These are phyloP conservation scores for Hypoxylon sp. DNA, from an alignment of 2,329 filamentous ascomycete genomes.

Conservation along the genomic window DNA sequence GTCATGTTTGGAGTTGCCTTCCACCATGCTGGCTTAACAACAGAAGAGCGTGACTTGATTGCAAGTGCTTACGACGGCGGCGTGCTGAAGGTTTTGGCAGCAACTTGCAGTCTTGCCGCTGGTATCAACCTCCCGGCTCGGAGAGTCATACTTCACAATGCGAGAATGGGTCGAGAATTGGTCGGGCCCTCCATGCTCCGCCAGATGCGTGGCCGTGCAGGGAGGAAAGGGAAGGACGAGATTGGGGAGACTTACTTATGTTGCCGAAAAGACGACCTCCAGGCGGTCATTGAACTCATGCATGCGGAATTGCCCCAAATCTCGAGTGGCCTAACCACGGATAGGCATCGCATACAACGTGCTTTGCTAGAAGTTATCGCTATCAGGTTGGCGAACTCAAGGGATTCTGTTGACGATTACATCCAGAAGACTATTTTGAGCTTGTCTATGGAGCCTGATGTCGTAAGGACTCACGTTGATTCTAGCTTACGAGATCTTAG, in stretches of 20 bases:
- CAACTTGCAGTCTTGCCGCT: conserved; percentile 83
- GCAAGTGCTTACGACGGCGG: conserved; percentile 78
- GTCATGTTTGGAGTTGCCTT: conserved; percentile 77
- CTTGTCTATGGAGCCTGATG: conserved; percentile 63
- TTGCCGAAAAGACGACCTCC: conserved; percentile 75
- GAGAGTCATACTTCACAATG: conserved; percentile 80
- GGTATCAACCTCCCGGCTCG: conserved; percentile 81
- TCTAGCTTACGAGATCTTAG: conserved; percentile 70
- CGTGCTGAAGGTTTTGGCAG: conserved; percentile 76
- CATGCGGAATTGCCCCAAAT: conserved; percentile 78
- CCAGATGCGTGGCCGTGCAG: conserved; percentile 84
- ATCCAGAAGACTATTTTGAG: conserved; percentile 75
- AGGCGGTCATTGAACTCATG: conserved; percentile 77
- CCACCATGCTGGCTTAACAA: conserved; percentile 78
- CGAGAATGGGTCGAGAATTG: conserved; percentile 80
- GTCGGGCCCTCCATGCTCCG: conserved; percentile 84
- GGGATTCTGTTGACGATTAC: conserved; percentile 75
- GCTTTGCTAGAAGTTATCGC: conserved; percentile 79
- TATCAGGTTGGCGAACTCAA: conserved; percentile 74
- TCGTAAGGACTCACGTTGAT: conserved; percentile 67
- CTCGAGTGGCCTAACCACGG: conserved; percentile 74
- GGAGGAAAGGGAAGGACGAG: conserved; percentile 82
- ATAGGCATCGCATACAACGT: conserved; percentile 77
- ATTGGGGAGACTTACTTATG: conserved; percentile 83
- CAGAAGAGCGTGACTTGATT: conserved; percentile 79